These are phyloP conservation scores for Phaeosphaeriaceae sp. DNA, from an alignment of 2,329 filamentous ascomycete genomes.

Conservation along the genomic window DNA sequence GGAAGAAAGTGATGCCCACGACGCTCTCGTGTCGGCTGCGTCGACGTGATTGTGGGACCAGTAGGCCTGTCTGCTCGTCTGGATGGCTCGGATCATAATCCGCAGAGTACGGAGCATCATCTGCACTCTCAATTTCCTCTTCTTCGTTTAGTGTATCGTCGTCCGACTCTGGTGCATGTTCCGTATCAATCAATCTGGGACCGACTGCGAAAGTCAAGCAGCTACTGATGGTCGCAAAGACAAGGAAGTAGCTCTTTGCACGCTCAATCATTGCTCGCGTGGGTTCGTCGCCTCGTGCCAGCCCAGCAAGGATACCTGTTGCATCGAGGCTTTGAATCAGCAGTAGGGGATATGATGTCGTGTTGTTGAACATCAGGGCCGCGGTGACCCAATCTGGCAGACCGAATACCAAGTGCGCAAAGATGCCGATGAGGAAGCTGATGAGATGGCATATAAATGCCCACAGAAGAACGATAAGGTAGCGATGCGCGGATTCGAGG, in stretches of 20 bases:
- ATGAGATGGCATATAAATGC: slow-evolving; percentile 57
- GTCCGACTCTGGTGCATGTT: slow-evolving; percentile 36
- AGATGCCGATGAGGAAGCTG: slow-evolving; percentile 56
- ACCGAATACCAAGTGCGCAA: slow-evolving; percentile 52
- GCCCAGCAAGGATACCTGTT: slow-evolving; percentile 62
- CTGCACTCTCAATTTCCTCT: slow-evolving; percentile 1
- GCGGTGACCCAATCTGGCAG: slow-evolving; percentile 62
- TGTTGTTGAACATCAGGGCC: slow-evolving; percentile 64
- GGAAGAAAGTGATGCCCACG: slow-evolving; percentile 38
- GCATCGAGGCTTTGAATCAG: slow-evolving; percentile 59
- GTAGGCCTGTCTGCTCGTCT: slow-evolving; percentile 25
- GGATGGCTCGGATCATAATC: background rate
- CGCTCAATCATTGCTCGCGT: slow-evolving; percentile 59
- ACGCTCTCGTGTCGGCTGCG: slow-evolving; percentile 23
- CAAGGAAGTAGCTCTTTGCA: slow-evolving; percentile 70
- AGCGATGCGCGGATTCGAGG: slow-evolving; percentile 54
- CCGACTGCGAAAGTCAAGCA: slow-evolving; percentile 70
- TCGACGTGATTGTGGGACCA: slow-evolving; percentile 3
- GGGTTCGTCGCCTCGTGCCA: slow-evolving; percentile 54
- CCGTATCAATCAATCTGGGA: slow-evolving; percentile 62
- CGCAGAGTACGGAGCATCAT: slow-evolving; percentile 11
- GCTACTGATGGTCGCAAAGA: slow-evolving; percentile 68
- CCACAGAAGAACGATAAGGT: slow-evolving; percentile 59
- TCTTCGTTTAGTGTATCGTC: slow-evolving; percentile 17
- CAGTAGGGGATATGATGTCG: slow-evolving; percentile 59